phyloP scores from a whole-genome alignment of 495 filamentous ascomycete genomes.

The Aspergillus panamensis region DNA sequence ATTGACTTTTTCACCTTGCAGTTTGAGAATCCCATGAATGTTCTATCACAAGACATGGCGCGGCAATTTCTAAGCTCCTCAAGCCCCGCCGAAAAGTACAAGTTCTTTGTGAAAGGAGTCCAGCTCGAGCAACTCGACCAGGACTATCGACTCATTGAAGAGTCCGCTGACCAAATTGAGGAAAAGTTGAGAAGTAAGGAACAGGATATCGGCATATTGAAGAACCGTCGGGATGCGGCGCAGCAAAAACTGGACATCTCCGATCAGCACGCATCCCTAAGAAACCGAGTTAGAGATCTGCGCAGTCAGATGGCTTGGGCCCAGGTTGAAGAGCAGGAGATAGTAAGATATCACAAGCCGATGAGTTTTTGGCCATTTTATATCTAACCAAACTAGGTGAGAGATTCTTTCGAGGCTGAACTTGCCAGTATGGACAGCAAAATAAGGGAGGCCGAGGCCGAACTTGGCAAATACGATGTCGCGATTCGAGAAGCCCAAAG shows the following conservation, averaged over 20 bases:
- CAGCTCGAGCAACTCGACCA: constrained; percentile 89
- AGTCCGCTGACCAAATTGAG: constrained; percentile 66
- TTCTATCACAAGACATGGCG: constrained; percentile 95
- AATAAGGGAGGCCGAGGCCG: constrained; percentile 42
- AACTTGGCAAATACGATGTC: constrained; percentile 36
- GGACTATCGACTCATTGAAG: constrained; percentile 78
- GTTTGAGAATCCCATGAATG: constrained; percentile 95
- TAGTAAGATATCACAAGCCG: constrained; percentile 24
- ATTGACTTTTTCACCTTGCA: constrained; percentile 90
- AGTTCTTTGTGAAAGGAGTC: constrained; percentile 93
- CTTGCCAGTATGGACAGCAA: constrained; percentile 34
- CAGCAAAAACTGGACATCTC: constrained; percentile 53
- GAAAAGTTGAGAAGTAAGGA: constrained; percentile 48
- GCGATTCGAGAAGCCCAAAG: constrained; percentile 44
- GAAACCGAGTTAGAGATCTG: constrained; percentile 48
- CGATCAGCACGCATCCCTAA: constrained; percentile 54
- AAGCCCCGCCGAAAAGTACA: constrained; percentile 81
- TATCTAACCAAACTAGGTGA: constrained; percentile 24
- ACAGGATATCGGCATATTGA: constrained; percentile 48
- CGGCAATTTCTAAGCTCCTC: constrained; percentile 89
- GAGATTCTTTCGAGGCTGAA: constrained; percentile 32
- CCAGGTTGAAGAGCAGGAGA: constrained; percentile 61
- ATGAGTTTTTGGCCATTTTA: constrained; percentile 4
- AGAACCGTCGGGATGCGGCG: constrained; percentile 44
- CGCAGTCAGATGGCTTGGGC: constrained; percentile 66